Evolutionary conservation across 2,329 filamentous ascomycete genomes (phyloP), one percentile per base, ranked within the genome.

Genomic region (Aspergillus sergii): DNA sequence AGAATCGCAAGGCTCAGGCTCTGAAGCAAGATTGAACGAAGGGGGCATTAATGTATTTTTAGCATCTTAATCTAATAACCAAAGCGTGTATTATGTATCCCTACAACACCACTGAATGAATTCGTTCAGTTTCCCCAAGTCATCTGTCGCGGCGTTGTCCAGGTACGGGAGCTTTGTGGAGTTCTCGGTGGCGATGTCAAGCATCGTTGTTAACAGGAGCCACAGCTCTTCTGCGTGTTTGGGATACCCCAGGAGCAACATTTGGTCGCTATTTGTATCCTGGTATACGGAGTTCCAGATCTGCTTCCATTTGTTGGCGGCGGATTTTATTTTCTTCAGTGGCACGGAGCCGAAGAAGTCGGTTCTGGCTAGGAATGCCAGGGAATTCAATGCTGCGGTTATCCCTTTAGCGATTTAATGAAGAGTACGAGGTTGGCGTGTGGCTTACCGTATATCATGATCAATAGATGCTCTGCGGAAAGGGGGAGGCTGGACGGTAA

Each of bases 201-300:
- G 57, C 7, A 70, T 73, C 34, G 68, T 69, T 32, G 68, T 75
- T 30, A 75, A 55, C 4, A 75, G 57, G 70, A 71, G 70, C 73
- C 73, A 75, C 23, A 75, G 66, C 45, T 75, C 72, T 57, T 75
- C 68, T 3, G 72, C 72, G 55, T 75, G 73, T 64, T 75, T 75
- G 2, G 72, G 72, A 45, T 75, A 75, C 1, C 73, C 73, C 5
- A 74, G 58, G 43, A 70, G 69, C 7, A 73, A 57, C 2, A 68
- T 58, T 23, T 72, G 62, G n/a, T 74, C 67, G 21, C 69, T 66
- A 10, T 67, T 65, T 6, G 65, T 12, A 19, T 26, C 21, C 21
- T 53, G 21, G 28, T 28, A 64, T 61, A 32, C 54, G 36, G 64
- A 66, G 43, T 75, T 66, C 72, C 73, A 75, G 0, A 75, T 68